Evolutionary conservation across 78 protist genomes (phyloP), one percentile per base, ranked within the genome.

Genomic region (Dictyostelium discoideum): DNA sequence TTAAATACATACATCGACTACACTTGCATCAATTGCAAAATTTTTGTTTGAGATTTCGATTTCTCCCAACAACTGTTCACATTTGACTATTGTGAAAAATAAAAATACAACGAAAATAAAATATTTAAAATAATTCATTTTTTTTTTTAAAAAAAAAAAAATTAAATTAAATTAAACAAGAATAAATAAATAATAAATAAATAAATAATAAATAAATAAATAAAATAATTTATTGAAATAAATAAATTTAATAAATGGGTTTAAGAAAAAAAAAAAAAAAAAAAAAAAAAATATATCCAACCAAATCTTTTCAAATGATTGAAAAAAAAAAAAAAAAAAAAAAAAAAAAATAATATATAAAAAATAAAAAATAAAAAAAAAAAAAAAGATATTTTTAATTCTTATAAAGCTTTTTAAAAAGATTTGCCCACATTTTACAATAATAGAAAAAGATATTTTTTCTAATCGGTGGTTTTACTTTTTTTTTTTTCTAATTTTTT

Each of bases 21-120:
- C 29, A 78, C 65, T 42, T 37, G 84, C 50, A 78, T 78, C 84
- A 78, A 78, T 78, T 78, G 60, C 22, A 22, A 78, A 78, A 40
- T n/a, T 10, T 42, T 18, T 40, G 8, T 37, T 5, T 5, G 50
- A n/a, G 3, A 78, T 40, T 42, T 42, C 60, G 9, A 78, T 42
- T n/a, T 78, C 84, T 18, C 65, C 84, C 5, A 74, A 37, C 5
- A 37, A 13, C 26, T 69, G 77, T 8, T 69, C 77, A 20, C 24
- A 67, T 2, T 67, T 67, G 3, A 67, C 76, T 67, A 67, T 24
- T 67, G 37, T 20, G 1, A 54, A 2, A 13, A 54, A 60, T 20
- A 60, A 60, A 0, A 60, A 2, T 24, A 24, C 37, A 67, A 67
- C 8, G 2, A 67, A 67, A 67, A 67, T 10, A 24, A 67, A 24